A percentile compares a stretch with the other conserved stretches of the same genome.
These are phyloP conservation scores for Pseudogymnoascus sp. DNA, from an alignment of 2,329 filamentous ascomycete species.

Conservation along the genomic window DNA sequence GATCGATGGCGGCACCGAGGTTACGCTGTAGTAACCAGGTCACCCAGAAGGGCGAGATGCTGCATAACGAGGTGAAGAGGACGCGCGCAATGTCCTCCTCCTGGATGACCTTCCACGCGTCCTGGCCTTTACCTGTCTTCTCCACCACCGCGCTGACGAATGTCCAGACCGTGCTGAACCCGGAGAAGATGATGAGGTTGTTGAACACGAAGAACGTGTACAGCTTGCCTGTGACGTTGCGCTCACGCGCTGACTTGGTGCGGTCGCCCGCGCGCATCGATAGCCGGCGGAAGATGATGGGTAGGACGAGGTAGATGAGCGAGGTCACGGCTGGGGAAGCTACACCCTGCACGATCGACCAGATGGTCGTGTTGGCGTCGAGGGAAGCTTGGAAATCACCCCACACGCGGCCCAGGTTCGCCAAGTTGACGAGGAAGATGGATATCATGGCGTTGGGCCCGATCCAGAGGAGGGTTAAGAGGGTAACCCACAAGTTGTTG, in stretches of 20 bases:
- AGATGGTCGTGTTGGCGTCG: slow-evolving; percentile 54
- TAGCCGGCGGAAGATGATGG: slow-evolving; percentile 83
- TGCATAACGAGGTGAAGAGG: slow-evolving; percentile 68
- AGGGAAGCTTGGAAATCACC: slow-evolving; percentile 60
- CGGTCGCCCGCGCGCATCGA: slow-evolving; percentile 77
- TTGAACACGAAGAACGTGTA: slow-evolving; percentile 98
- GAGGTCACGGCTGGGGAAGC: slow-evolving; percentile 81
- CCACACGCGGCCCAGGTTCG: slow-evolving; percentile 76
- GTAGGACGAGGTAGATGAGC: slow-evolving; percentile 76
- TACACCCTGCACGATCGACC: slow-evolving; percentile 89
- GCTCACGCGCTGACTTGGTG: slow-evolving; percentile 85
- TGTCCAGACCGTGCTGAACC: slow-evolving; percentile 76
- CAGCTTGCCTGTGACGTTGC: slow-evolving; percentile 82
- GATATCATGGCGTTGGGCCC: slow-evolving; percentile 91
- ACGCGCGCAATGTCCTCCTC: slow-evolving; percentile 53
- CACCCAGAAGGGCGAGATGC: slow-evolving; percentile 86
- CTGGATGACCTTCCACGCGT: slow-evolving; percentile 62
- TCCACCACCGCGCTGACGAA: slow-evolving; percentile 61
- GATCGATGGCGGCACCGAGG: slow-evolving; percentile 83
- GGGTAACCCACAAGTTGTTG: slow-evolving; percentile 74
- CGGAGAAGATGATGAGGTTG: slow-evolving; percentile 87
- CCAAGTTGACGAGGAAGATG: slow-evolving; percentile 81
- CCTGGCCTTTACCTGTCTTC: slow-evolving; percentile 45
- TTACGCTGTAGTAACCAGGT: slow-evolving; percentile 90
- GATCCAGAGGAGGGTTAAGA: slow-evolving; percentile 80